A percentile compares a stretch with the other conserved stretches of the same genome.
Evolutionary conservation across 306 rosid genomes (phyloP).

Genomic region (Astragalus membranaceus): DNA sequence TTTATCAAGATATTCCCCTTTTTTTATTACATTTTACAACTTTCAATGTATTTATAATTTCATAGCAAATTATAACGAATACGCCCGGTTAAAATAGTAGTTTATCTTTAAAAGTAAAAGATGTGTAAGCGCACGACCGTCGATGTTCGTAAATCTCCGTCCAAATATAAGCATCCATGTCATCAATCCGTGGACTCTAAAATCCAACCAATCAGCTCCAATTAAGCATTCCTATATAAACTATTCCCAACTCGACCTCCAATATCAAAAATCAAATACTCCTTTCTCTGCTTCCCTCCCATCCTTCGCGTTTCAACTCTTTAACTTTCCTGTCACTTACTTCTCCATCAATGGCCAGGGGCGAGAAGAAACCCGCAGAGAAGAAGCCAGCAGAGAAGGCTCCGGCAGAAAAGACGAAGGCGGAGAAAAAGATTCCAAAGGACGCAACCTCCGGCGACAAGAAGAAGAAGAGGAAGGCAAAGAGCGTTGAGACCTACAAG

Average conservation of each 20-base stretch:
- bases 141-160: neutral
- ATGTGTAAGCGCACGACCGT: neutral
- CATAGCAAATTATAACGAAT: no score
- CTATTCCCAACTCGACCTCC: neutral
- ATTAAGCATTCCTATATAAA: conserved; percentile 12
- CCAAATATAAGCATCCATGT: conserved; percentile 18
- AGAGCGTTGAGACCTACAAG: conserved; percentile 35
- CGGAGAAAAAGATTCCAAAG: conserved; percentile 37
- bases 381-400: conserved; percentile 29
- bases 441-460: neutral
- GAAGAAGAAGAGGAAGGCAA: conserved; percentile 30
- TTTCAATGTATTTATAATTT: no score
- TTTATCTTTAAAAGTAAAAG: no score
- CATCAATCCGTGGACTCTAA: conserved; percentile 24
- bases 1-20: no score
- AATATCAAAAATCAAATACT: neutral
- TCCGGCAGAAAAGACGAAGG: conserved; percentile 28
- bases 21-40: no score
- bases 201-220: conserved; percentile 16
- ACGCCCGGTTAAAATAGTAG: no score
- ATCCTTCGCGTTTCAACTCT: no score
- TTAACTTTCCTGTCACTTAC: no score
- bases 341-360: conserved; percentile 25
- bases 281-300: neutral
- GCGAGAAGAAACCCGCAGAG: conserved; percentile 31